Evolutionary conservation across 2,329 filamentous ascomycete genomes (phyloP), one percentile per base, ranked within the genome.

Genomic region (Diaporthe batatas): DNA sequence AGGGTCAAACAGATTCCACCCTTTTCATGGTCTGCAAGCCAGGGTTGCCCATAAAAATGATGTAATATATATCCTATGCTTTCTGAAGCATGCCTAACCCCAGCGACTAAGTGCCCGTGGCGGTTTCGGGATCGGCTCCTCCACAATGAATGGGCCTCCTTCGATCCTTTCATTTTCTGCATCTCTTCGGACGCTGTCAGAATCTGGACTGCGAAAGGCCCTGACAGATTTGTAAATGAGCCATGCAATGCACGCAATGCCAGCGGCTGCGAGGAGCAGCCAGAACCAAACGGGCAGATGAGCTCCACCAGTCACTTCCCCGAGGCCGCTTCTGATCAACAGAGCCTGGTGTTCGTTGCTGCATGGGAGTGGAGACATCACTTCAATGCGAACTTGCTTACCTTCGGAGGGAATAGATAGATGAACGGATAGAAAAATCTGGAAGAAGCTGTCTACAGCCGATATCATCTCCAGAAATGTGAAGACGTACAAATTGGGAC

Each of bases 201-300:
- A 14, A 3, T 12, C 18, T 29, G 14, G 23, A 39, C 23, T 6
- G 12, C 16, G 23, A 32, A 29, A 42, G 2, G 25, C 6, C 23
- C 11, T 25, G 16, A 62, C 39, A 10, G 36, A 62, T 44, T 44
- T 62, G 23, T 25, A 25, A 7, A 44, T 7, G 8, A 62, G 21
- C 5, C 23, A 62, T 8, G 12, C 3, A 32, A 32, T 10, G 8
- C 3, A 62, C 3, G 0, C 36, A 10, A 18, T 18, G 7, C 23
- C 12, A n/a, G 3, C 39, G 12, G 10, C 57, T 44, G 23, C 57
- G 16, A 62, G 14, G 14, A 62, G 57, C 4, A 39, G n/a, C 57
- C 57, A 62, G 23, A 62, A 62, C 39, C 57, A 62, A 4, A 44
- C 23, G 44, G 57, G 57, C 2, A 62, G 29, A n/a, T n/a, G 57